Conservation (phyloP, 139 green algal genomes). For the Deuterostichococcus epilithicus region DNA sequence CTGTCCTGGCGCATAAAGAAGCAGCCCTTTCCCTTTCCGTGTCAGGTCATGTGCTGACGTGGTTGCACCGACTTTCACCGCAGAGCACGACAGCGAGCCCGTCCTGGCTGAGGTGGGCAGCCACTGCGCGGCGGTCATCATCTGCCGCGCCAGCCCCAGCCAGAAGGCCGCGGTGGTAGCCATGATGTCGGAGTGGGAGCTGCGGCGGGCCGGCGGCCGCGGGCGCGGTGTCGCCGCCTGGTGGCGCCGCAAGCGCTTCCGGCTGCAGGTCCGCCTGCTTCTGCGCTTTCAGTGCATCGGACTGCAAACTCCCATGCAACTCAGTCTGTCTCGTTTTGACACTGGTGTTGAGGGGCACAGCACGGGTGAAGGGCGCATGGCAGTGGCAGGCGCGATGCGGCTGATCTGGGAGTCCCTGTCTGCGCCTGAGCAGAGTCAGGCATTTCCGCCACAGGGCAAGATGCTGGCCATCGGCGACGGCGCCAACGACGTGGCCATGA, state of each 20-base stretch:
- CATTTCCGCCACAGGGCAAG: conserved; percentile 40
- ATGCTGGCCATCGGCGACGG: conserved; percentile 97
- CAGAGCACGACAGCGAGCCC: conserved; percentile 11
- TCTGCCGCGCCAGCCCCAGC: conserved; percentile 57
- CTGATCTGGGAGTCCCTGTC: too few species aligned
- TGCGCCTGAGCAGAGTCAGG: too few species aligned
- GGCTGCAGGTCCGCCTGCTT: background rate
- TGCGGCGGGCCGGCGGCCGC: conserved; percentile 29
- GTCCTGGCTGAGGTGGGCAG: conserved; percentile 52
- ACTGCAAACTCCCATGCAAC: too few species aligned
- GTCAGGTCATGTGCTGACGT: too few species aligned
- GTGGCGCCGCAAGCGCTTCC: conserved; percentile 16
- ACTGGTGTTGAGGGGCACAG: too few species aligned
- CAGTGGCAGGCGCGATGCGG: too few species aligned
- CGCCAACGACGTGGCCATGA: conserved; percentile 98
- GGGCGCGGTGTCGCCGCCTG: conserved; percentile 22
- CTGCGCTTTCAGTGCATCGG: too few species aligned
- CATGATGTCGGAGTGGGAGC: conserved; percentile 65
- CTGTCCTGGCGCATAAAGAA: conserved; percentile 55
- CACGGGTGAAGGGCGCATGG: too few species aligned
- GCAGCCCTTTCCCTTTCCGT: too few species aligned
- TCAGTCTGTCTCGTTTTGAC: too few species aligned
- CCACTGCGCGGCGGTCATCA: conserved; percentile 54
- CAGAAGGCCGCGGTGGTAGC: conserved; percentile 71
- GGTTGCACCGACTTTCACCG: too few species aligned